These are phyloP conservation scores for Ophiostoma tasmaniense DNA, from an alignment of 2,329 filamentous ascomycete genomes.

Conservation along the genomic window DNA sequence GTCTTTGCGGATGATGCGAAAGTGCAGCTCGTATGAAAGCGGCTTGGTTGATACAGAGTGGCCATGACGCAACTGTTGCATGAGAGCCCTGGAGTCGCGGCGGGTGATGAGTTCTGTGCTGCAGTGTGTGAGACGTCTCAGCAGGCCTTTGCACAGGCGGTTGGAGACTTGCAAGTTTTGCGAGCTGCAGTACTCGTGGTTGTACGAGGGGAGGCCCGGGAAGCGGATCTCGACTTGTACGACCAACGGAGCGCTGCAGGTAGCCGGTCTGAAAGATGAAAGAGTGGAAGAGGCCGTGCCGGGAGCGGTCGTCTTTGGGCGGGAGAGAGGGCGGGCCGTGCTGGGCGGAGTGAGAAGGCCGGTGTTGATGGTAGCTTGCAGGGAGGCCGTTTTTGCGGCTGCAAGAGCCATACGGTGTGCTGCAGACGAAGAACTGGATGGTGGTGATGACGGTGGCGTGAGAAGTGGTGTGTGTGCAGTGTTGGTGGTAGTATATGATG, in stretches of 20 bases:
- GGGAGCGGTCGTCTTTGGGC: background rate
- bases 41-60: slow-evolving; percentile 31
- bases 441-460: background rate
- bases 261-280: background rate
- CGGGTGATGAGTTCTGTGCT: slow-evolving; percentile 46
- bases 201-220: slow-evolving; percentile 26
- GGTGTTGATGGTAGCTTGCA: slow-evolving; percentile 6
- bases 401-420: slow-evolving; percentile 10
- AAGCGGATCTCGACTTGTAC: slow-evolving; percentile 21
- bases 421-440: background rate
- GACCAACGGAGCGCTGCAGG: slow-evolving; percentile 13
- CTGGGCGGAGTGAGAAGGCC: slow-evolving; percentile 8
- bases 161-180: slow-evolving; percentile 36
- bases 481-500: background rate
- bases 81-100: slow-evolving; percentile 40
- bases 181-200: slow-evolving; percentile 40
- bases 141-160: slow-evolving; percentile 40
- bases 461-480: background rate
- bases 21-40: slow-evolving; percentile 41
- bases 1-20: slow-evolving; percentile 36
- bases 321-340: background rate
- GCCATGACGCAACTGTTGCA: slow-evolving; percentile 25
- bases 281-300: background rate
- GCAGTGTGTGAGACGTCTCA: slow-evolving; percentile 44
- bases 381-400: slow-evolving; percentile 11